Evolutionary conservation across 257 asterid species (phyloP), one percentile per base, ranked within the genome.

Genomic region (Nemophila menziesii): DNA sequence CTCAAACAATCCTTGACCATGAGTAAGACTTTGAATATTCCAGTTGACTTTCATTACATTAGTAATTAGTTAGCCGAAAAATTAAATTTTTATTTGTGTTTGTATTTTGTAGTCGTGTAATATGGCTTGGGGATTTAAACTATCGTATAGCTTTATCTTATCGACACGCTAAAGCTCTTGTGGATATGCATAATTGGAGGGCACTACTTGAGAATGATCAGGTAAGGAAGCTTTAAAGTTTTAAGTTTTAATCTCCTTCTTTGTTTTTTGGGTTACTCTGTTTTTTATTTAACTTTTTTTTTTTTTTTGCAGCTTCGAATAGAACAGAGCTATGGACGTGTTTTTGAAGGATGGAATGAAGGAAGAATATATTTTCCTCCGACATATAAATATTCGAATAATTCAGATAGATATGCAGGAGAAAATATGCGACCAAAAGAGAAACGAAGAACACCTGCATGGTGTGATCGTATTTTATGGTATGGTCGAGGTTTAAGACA

Each of bases 381-480:
- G 0, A 86, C 97, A 3, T 86, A 86, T 66, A 86, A 86, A 49
- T 86, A 86, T 43, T 86, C 87, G 4, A 74, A 70, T 52, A 86
- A 86, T 63, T 86, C 97, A 0, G 93, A 86, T 56, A 64, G 87
- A 60, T 86, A 86, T 9, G 80, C 93, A 7, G 94, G 97, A 5
- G 94, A 86, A 53, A 69, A 70, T 24, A 63, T 67, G 67, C 83
- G 73, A 51, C 82, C 76, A 3, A 86, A 77, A 55, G 94, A 77
- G 69, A 86, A 86, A 67, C 71, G 97, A 39, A 55, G 92, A 71
- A 86, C 97, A 2, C 97, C 93, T 8, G 97, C 97, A 51, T 86
- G 97, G 97, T 90, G 99, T 56, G 99, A 90, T 73, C 94, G 99
- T 0, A 90, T 90, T 70, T 36, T 90, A 48, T 85, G 99, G 96